Evolutionary conservation across 2,329 filamentous ascomycete genomes (phyloP), one percentile per base, ranked within the genome.

Genomic region (Penicillium sclerotiorum): DNA sequence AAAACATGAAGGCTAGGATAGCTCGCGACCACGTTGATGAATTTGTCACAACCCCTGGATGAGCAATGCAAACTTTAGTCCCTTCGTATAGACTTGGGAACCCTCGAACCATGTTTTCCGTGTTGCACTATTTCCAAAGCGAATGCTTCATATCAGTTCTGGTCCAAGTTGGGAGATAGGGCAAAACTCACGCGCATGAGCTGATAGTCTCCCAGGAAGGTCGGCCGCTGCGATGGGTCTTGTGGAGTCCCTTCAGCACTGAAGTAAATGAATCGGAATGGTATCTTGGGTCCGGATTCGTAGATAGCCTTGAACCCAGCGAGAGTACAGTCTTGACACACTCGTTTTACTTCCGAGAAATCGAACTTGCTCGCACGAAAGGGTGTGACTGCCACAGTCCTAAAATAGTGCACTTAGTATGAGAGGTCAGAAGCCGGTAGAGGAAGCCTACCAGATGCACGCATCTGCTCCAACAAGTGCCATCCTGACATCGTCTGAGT

Each of bases 221-320:
- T 21, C 8, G 54, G 73, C 44, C 64, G 76, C 60, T 79, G 75
- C 11, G 58, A 70, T 17, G 67, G 75, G 39, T 82, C 79, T 1
- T 77, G 71, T 53, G 74, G 71, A 2, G 70, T 68, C 1, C 60
- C 64, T 1, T 64, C 56, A 2, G 79, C 80, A 53, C 79, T 82
- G 51, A 77, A 69, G 57, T 80, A 80, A 2, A 80, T 42, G 50
- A 80, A 81, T 1, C 73, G 72, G 27, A 80, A 66, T 0, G 77
- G 74, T 13, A 9, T 58, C 2, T 42, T 36, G 30, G 45, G 49
- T 30, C 50, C 60, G 12, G 67, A 55, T 7, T 67, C 56, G 6
- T 62, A 58, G 2, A 78, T 68, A 0, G 68, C 66, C n/a, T 74
- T 58, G 18, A 77, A 52, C 0, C 65, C 70, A 1, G 46, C 55